phyloP scores from a whole-genome alignment of 192 early-diverging fungal genomes.

The Backusella tuberculispora region DNA sequence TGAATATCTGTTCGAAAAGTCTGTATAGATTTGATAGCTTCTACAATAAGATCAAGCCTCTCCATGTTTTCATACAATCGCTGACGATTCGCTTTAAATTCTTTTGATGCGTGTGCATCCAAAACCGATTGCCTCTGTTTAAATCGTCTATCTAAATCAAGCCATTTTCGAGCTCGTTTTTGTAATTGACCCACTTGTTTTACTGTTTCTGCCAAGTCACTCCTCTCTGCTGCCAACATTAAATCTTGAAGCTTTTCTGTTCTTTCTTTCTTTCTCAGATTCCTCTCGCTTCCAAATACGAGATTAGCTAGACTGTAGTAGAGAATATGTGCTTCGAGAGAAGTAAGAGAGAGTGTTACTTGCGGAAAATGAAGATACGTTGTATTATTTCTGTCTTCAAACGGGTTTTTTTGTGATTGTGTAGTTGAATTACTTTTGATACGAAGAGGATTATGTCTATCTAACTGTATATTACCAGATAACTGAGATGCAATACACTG shows the following conservation, averaged over 20 bases:
- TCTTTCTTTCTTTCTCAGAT: conserved; percentile 39
- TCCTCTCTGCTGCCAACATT: conserved; percentile 74
- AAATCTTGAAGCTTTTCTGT: conserved; percentile 69
- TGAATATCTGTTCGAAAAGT: conserved; percentile 52
- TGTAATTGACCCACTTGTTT: conserved; percentile 58
- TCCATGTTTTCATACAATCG: conserved; percentile 44
- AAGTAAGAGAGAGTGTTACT: conserved; percentile 68
- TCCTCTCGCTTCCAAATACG: not conserved
- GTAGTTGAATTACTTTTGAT: conserved; percentile 46
- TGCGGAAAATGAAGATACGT: conserved; percentile 72
- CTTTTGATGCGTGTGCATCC: conserved; percentile 13
- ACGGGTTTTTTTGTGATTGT: conserved; percentile 3
- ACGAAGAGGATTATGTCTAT: conserved; percentile 68
- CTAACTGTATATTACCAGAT: conserved; percentile 55
- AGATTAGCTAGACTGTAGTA: conserved; percentile 70
- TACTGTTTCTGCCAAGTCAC: conserved; percentile 59
- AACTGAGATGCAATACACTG: conserved; percentile 60
- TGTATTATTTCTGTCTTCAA: conserved; percentile 63
- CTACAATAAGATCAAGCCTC: conserved; percentile 69
- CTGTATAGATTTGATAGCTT: conserved; percentile 60
- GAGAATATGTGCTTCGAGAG: conserved; percentile 78
- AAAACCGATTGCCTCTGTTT: not conserved
- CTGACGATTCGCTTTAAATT: conserved; percentile 20
- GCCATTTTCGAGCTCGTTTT: conserved; percentile 54
- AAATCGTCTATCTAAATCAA: conserved; percentile 28